phyloP scores from a whole-genome alignment of 78 protist species.

The Dictyostelium purpureum region DNA sequence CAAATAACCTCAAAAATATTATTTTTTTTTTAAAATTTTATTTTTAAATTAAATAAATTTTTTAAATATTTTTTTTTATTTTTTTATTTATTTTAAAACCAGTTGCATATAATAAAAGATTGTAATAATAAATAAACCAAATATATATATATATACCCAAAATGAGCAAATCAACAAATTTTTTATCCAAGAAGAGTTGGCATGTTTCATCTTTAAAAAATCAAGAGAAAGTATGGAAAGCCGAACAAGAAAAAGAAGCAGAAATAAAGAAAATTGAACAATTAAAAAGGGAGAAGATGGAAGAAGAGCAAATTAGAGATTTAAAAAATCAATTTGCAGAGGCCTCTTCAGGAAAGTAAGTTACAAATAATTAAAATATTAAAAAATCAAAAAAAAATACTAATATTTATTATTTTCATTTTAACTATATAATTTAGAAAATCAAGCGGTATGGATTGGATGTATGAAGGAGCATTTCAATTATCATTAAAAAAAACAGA shows the following conservation, averaged over 20 bases:
- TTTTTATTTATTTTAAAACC: too few relatives aligned
- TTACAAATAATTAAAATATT: background rate
- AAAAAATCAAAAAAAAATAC: background rate
- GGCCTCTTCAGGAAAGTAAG: conserved; percentile 7
- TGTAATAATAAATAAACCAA: too few relatives aligned
- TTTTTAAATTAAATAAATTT: too few relatives aligned
- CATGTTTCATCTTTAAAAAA: conserved; percentile 51
- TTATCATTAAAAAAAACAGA: background rate
- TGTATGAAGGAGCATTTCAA: conserved; percentile 79
- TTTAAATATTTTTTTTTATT: too few relatives aligned
- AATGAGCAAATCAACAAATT: conserved; percentile 39
- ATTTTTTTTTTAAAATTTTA: too few relatives aligned
- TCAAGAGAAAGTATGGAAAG: conserved; percentile 75
- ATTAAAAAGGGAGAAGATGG: conserved; percentile 56
- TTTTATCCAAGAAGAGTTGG: conserved; percentile 72
- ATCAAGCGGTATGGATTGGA: conserved; percentile 75
- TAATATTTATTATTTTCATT: background rate
- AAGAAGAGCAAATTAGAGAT: conserved; percentile 59
- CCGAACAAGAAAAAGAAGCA: conserved; percentile 48
- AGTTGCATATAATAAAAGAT: too few relatives aligned
- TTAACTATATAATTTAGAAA: background rate
- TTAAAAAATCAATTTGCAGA: background rate
- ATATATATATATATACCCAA: background rate
- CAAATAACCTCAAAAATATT: too few relatives aligned
- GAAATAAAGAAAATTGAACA: conserved; percentile 70